Conservation (phyloP, 805 yeast genomes). For the Kluyveromyces siamensis region DNA sequence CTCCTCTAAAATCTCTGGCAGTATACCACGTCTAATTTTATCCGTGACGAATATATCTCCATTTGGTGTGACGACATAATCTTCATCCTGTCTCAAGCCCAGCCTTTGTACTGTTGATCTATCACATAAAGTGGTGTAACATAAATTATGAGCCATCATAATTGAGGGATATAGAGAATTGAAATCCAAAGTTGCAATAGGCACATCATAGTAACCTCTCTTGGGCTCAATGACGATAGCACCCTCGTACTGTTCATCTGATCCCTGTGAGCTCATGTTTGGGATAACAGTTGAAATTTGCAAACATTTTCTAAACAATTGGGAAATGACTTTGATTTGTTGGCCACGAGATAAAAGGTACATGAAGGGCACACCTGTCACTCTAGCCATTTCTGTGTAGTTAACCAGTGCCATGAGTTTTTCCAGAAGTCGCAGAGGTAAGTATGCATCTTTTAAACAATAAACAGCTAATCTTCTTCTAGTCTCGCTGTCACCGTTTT, state of each 20-base stretch:
- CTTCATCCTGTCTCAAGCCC: constrained; percentile 56
- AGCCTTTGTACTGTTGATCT: constrained; percentile 59
- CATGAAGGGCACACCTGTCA: constrained; percentile 96
- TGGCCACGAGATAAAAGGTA: constrained; percentile 87
- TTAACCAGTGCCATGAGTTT: constrained; percentile 94
- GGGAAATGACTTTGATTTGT: constrained; percentile 95
- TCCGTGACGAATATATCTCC: constrained; percentile 83
- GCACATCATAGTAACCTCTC: constrained; percentile 93
- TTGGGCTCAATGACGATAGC: constrained; percentile 97
- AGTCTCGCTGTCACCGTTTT: constrained; percentile 86
- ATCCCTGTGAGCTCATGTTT: constrained; percentile 68
- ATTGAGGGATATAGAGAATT: constrained; percentile 95
- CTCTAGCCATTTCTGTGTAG: constrained; percentile 99
- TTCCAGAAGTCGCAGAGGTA: constrained; percentile 80
- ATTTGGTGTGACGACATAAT: constrained; percentile 82
- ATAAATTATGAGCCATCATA: constrained; percentile 97
- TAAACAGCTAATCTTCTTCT: constrained; percentile 93
- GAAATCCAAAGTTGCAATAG: constrained; percentile 96
- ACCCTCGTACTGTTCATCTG: constrained; percentile 94
- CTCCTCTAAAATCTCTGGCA: constrained; percentile 88
- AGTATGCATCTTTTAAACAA: constrained; percentile 91
- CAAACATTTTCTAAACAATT: constrained; percentile 85
- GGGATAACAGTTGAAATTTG: constrained; percentile 85
- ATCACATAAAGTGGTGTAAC: constrained; percentile 83
- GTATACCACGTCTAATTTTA: constrained; percentile 64